Evolutionary conservation across 257 asterid species (phyloP), one percentile per base, ranked within the genome.

Genomic region (Nicotiana attenuata): DNA sequence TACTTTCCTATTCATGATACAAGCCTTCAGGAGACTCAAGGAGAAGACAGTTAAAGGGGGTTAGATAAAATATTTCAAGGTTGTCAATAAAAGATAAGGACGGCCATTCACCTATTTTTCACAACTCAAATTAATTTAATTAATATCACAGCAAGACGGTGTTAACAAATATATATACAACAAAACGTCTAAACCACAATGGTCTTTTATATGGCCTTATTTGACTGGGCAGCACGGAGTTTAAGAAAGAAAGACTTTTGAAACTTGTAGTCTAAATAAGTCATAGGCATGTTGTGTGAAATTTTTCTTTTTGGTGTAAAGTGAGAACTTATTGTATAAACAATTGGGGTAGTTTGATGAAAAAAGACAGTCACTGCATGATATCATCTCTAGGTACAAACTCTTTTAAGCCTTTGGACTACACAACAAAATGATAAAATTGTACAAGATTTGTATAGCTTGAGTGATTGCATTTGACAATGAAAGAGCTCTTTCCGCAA

Each of bases 301-400:
- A 0, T 8, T 41, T 41, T 41, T 41, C 50, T 1, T 9, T 41
- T 20, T 11, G 20, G 26, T 71, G 35, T 31, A 71, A 71, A 41
- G 47, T 71, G 28, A 41, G 59, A 69, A 71, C 35, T 71, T 71
- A 71, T 22, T 41, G 14, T 41, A 56, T 5, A 24, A 56, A 20
- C 7, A 15, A 31, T 41, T 45, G 59, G 57, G 2, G 22, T 17
- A 41, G 14, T 13, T 45, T 5, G 22, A 20, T 20, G 6, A 5
- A 29, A 3, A 7, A 22, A 8, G 16, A 22, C 38, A 71, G 35
- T 45, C 78, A 47, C 31, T 19, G 57, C 33, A 38, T 56, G 47
- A 69, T 69, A 69, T 69, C 57, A 69, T 69, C 77, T 69, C 77
- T 41, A 69, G n/a, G n/a, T 41, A 41, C 57, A 69, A 41, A 69